These are phyloP conservation scores for Tolypocladium sp. DNA, from an alignment of 2,329 filamentous ascomycete species.

Conservation along the genomic window DNA sequence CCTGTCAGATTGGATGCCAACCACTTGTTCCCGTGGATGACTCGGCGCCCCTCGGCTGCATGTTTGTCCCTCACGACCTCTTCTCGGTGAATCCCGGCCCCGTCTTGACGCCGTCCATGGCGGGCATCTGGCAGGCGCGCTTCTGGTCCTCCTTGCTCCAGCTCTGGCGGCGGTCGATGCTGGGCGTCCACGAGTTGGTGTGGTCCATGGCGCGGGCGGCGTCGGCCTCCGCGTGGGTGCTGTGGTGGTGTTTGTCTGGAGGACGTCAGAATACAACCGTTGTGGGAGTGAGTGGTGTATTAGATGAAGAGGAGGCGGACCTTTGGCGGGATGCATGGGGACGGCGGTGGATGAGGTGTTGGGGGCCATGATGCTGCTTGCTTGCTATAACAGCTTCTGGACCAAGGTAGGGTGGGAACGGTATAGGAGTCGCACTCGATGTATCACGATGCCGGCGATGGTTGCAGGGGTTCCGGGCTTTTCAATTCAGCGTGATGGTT, in stretches of 20 bases:
- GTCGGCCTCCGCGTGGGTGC: slow-evolving; percentile 7
- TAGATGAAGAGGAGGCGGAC: neutral
- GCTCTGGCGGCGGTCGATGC: slow-evolving; percentile 36
- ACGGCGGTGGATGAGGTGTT: neutral
- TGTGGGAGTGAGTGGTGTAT: neutral
- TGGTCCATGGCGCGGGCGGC: slow-evolving; percentile 23
- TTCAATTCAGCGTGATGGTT: neutral
- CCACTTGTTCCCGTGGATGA: too few relatives aligned
- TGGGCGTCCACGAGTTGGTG: slow-evolving; percentile 36
- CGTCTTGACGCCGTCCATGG: slow-evolving; percentile 23
- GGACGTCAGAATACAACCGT: neutral
- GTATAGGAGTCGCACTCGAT: neutral
- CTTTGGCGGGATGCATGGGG: neutral
- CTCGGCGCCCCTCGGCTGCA: too few relatives aligned
- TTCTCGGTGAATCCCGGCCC: slow-evolving; percentile 34
- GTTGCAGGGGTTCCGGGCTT: neutral
- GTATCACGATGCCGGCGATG: neutral
- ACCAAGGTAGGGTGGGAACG: too few relatives aligned
- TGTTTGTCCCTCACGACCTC: neutral
- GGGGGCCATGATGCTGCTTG: neutral
- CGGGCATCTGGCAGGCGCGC: slow-evolving; percentile 39
- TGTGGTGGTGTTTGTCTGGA: neutral
- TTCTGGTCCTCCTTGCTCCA: slow-evolving; percentile 46
- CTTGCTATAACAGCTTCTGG: too few relatives aligned
- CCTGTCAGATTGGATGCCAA: too few relatives aligned